These are phyloP conservation scores for Candida sanyaensis DNA, from an alignment of 1,139 yeast species.

Conservation along the genomic window DNA sequence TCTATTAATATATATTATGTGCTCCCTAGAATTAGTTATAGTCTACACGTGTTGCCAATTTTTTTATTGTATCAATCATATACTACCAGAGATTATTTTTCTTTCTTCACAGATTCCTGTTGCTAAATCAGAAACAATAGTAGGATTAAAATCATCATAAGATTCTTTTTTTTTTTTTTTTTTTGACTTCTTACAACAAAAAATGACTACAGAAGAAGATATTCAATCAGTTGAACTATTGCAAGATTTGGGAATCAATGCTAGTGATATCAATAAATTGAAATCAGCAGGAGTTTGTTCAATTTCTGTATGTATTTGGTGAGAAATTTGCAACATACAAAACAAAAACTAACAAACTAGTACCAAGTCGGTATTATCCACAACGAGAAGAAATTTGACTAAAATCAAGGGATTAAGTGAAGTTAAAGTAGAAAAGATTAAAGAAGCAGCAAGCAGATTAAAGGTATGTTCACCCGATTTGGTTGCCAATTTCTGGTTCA, in stretches of 20 bases:
- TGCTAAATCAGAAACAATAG: too few species aligned
- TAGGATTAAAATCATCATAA: too few species aligned
- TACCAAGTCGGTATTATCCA: constrained; percentile 48
- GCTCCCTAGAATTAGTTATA: too few species aligned
- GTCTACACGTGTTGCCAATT: too few species aligned
- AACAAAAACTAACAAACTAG: constrained; percentile 10
- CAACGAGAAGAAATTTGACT: constrained; percentile 52
- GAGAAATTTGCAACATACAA: neutral
- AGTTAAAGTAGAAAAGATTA: constrained; percentile 60
- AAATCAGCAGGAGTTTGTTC: constrained; percentile 56
- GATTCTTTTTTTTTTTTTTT: constrained; percentile 1
- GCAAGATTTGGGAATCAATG: constrained; percentile 59
- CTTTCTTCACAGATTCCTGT: too few species aligned
- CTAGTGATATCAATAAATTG: constrained; percentile 56
- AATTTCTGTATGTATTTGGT: constrained; percentile 42
- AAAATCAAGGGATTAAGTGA: constrained; percentile 60
- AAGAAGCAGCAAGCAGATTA: constrained; percentile 59
- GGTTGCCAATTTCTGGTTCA: neutral
- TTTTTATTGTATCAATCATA: too few species aligned
- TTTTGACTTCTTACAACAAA: constrained; percentile 11
- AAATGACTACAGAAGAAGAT: constrained; percentile 8
- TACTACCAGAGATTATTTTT: too few species aligned
- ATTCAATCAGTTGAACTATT: constrained; percentile 46
- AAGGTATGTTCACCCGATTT: constrained; percentile 16
- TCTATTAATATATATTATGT: too few species aligned